Evolutionary conservation across 345 rosid species (phyloP).

Genomic region (Pseudoturritis turrita): DNA sequence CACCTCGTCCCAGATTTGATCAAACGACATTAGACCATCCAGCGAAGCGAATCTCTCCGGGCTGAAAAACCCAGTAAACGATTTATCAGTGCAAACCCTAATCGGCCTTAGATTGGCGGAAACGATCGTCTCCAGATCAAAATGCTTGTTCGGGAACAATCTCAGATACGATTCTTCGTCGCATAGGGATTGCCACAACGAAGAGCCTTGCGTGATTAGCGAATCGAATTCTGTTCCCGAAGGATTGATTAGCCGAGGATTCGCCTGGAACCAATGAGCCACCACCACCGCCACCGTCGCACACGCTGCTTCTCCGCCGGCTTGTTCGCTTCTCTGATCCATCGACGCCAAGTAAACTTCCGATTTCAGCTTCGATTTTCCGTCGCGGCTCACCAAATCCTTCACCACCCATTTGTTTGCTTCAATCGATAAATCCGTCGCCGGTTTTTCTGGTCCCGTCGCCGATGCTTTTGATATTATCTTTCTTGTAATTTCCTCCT

Average conservation of each 20-base stretch:
- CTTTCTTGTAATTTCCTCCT: conserved; percentile 9
- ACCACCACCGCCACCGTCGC: conserved; percentile 29
- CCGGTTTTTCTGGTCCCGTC: conserved; percentile 8
- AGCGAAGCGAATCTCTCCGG: conserved; percentile 44
- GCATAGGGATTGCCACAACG: conserved; percentile 28
- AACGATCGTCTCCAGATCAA: conserved; percentile 27
- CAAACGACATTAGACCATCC: conserved; percentile 44
- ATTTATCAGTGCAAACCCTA: conserved; percentile 26
- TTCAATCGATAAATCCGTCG: neutral
- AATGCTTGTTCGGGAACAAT: conserved; percentile 28
- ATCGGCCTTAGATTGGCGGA: conserved; percentile 33
- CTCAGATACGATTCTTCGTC: conserved; percentile 15
- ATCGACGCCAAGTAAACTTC: conserved; percentile 29
- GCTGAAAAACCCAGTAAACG: conserved; percentile 50
- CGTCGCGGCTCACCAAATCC: conserved; percentile 27
- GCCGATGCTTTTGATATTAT: neutral
- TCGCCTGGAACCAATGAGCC: conserved; percentile 30
- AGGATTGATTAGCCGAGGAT: conserved; percentile 12
- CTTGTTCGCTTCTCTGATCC: conserved; percentile 35
- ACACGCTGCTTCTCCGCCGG: conserved; percentile 34
- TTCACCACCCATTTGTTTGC: conserved; percentile 21
- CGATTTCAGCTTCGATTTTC: conserved; percentile 24
- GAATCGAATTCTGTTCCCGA: conserved; percentile 26
- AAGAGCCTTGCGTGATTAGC: conserved; percentile 27
- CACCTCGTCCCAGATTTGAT: conserved; percentile 46